These are phyloP conservation scores for Globisporangium middletonii DNA, from an alignment of 352 stramenopile genomes.

Conservation along the genomic window DNA sequence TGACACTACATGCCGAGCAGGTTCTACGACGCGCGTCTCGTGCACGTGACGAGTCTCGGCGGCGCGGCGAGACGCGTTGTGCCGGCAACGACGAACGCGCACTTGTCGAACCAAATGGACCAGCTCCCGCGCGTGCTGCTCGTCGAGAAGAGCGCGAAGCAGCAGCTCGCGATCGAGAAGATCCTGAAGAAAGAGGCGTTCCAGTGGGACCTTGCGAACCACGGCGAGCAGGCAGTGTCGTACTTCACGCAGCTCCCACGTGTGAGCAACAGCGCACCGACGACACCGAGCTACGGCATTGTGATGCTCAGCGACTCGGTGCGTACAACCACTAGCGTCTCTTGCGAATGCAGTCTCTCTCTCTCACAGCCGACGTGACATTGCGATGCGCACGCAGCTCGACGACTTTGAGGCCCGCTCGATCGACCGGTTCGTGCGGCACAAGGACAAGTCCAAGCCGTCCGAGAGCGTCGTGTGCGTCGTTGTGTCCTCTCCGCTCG, in stretches of 20 bases:
- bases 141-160: slow-evolving; percentile 45
- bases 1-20: slow-evolving; percentile 12
- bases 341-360: neutral
- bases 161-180: slow-evolving; percentile 55
- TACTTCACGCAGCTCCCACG: slow-evolving; percentile 32
- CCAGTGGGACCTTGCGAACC: slow-evolving; percentile 60
- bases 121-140: slow-evolving; percentile 57
- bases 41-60: slow-evolving; percentile 59
- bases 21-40: slow-evolving; percentile 57
- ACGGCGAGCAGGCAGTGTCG: slow-evolving; percentile 45
- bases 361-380: neutral
- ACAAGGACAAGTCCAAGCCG: slow-evolving; percentile 25
- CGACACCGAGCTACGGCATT: slow-evolving; percentile 31
- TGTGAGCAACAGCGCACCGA: neutral
- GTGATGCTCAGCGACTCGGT: slow-evolving; percentile 58
- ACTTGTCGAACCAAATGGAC: slow-evolving; percentile 50
- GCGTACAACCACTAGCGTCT: slow-evolving; percentile 1
- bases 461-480: slow-evolving; percentile 37
- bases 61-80: slow-evolving; percentile 39
- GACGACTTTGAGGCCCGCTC: slow-evolving; percentile 39
- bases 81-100: slow-evolving; percentile 50
- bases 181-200: slow-evolving; percentile 56
- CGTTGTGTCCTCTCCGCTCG: slow-evolving; percentile 29
- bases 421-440: slow-evolving; percentile 44
- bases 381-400: slow-evolving; percentile 18